Evolutionary conservation across 805 yeast genomes (phyloP), one percentile per base, ranked within the genome.

Genomic region (Wickerhamiella shivajii): DNA sequence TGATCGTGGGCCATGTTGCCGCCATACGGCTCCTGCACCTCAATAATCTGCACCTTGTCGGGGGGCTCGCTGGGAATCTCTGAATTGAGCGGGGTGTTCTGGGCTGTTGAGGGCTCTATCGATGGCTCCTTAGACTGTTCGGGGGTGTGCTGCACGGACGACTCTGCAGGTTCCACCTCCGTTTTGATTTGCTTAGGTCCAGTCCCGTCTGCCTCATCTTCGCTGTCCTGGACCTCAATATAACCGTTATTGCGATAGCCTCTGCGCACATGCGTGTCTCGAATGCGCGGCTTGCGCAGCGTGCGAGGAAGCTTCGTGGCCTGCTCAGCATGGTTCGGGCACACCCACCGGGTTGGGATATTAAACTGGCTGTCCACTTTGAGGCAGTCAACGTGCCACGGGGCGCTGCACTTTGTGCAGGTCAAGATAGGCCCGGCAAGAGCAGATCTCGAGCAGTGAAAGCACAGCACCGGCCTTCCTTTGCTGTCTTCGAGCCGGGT

Each of bases 361-460:
- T 76, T 62, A 11, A 80, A 64, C 44, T 81, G 57, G 1, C 94
- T 93, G 1, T 80, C 78, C n/a, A n/a, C n/a, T 33, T 67, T 63
- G 11, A 85, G 55, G 53, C 97, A 85, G 55, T 87, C 95, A 29
- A 85, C 55, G 56, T 85, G 97, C 92, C 93, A 85, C 12, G 74
- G 67, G 3, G 77, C 60, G 0, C 76, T 63, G 53, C 97, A 85
- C 47, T 75, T 78, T 47, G 83, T 95, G 53, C 97, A 85, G 37
- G 69, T 70, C 11, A 74, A 67, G 13, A 85, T 61, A 22, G 67
- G 63, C 31, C 71, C 66, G 14, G 60, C 55, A 34, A 77, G 56
- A 0, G 83, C 90, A 4, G 90, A 73, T 15, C 60, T 57, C 1
- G 77, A 75, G 58, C 98, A 87, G 41, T 66, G 67, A 49, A 71